Percentiles rank a stretch among this genome's conserved stretches.
Conservation (phyloP, 129 eudicot species). For the Smallanthus sonchifolius region DNA sequence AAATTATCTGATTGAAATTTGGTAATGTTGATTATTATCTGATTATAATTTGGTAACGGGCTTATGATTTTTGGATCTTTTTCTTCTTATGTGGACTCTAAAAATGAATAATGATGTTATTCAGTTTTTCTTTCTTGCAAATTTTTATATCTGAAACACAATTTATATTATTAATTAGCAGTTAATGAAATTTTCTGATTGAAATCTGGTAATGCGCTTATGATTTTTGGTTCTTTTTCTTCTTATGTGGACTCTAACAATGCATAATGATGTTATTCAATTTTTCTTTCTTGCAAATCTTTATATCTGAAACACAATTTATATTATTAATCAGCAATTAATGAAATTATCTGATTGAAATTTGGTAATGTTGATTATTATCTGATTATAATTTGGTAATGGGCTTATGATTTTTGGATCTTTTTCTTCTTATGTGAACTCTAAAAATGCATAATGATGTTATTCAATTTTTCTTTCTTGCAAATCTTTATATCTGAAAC, state of each 20-base stretch:
- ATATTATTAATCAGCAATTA: not conserved
- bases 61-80: not conserved
- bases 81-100: not conserved
- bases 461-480: not conserved
- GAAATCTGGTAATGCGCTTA: not conserved
- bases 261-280: not conserved
- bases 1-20: too few relatives aligned
- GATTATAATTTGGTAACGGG: not conserved
- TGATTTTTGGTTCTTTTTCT: conserved; percentile 1
- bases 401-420: not conserved
- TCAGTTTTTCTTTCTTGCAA: not conserved
- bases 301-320: not conserved
- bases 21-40: too few relatives aligned
- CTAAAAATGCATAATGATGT: not conserved
- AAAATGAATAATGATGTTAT: not conserved
- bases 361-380: too few relatives aligned
- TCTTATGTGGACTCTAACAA: not conserved
- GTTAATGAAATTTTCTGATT: too few relatives aligned
- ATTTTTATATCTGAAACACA: not conserved
- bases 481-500: not conserved
- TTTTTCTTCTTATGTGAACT: conserved; percentile 4
- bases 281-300: not conserved
- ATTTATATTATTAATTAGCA: not conserved
- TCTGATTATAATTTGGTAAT: not conserved
- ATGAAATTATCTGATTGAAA: too few relatives aligned